A percentile compares a stretch with the other conserved stretches of the same genome.
Evolutionary conservation across 257 asterid genomes (phyloP).

Genomic region (Solanum ossicruentum): DNA sequence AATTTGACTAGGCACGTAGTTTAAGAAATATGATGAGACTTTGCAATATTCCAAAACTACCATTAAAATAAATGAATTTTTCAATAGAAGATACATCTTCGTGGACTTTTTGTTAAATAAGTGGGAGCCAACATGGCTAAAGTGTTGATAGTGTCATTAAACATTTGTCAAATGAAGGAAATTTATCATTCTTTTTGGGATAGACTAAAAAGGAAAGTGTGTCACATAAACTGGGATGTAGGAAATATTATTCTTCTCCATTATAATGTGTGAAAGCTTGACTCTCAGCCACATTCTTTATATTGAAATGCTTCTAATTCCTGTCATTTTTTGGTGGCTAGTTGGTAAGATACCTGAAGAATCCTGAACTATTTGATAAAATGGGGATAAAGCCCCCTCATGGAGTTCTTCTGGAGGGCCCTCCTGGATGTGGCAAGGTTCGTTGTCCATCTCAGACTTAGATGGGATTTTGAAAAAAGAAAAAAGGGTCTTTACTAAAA

Average conservation of each 20-base stretch:
- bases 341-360: conserved; percentile 94
- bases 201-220: neutral
- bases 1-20: neutral
- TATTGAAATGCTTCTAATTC: neutral
- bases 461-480: neutral
- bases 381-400: conserved; percentile 99
- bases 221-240: neutral
- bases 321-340: conserved; percentile 13
- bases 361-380: conserved; percentile 91
- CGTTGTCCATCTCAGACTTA: conserved; percentile 8
- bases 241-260: neutral
- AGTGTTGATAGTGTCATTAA: too few relatives aligned
- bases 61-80: neutral
- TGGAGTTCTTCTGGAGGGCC: conserved; percentile 99
- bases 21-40: neutral
- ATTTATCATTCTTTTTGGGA: too few relatives aligned
- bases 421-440: conserved; percentile 99
- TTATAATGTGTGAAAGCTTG: neutral
- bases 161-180: too few relatives aligned
- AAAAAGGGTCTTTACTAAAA: neutral
- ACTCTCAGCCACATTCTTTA: neutral
- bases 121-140: neutral
- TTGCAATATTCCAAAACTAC: neutral
- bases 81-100: neutral
- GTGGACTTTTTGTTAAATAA: neutral